Evolutionary conservation across 2,329 filamentous ascomycete genomes (phyloP), one percentile per base, ranked within the genome.

Genomic region (Meredithiella fracta): DNA sequence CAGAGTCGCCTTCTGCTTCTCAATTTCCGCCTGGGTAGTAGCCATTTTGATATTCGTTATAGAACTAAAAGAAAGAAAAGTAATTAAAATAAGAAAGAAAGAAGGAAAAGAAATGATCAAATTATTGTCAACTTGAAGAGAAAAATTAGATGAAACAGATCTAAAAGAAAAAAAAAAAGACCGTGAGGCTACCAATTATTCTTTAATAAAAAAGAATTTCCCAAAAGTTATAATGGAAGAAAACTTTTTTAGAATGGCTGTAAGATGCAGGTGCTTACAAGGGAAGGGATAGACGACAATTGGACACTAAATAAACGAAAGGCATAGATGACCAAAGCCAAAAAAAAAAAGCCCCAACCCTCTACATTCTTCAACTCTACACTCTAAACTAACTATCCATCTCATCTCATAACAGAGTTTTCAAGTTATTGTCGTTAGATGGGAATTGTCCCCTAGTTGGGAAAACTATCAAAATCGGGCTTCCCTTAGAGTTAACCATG

Each of bases 1-100:
- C 70, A 86, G 76, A 70, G 74, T 73, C 67, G 76, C 68, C 72
- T 82, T 79, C 51, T 78, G 78, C 62, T 71, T 67, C 65, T 79
- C 77, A 59, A 80, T 71, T 47, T 80, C 78, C 75, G 78, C 79
- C 60, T 73, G 69, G 63, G 66, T 68, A 73, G 77, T 76, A 40
- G 34, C 38, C 55, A 38, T 57, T 56, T 61, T 26, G 55, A 54
- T 29, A 15, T 15, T 25, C 20, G 40, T 17, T 29, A 49, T 53
- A 20, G 44, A 40, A 34, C 37, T 15, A 47, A 50, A 51, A 51
- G 51, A 42, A 59, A 51, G 44, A 26, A 51, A 37, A 42, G 17
- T 20, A 49, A 54, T 22, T 20, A 31, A 47, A 47, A 15, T 25
- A 38, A n/a, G 42, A 55, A 51, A 8, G 22, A 54, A 54, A 20